These are phyloP conservation scores for Naganishia friedmannii DNA, from an alignment of 768 basidiomycete genomes.

Conservation along the genomic window DNA sequence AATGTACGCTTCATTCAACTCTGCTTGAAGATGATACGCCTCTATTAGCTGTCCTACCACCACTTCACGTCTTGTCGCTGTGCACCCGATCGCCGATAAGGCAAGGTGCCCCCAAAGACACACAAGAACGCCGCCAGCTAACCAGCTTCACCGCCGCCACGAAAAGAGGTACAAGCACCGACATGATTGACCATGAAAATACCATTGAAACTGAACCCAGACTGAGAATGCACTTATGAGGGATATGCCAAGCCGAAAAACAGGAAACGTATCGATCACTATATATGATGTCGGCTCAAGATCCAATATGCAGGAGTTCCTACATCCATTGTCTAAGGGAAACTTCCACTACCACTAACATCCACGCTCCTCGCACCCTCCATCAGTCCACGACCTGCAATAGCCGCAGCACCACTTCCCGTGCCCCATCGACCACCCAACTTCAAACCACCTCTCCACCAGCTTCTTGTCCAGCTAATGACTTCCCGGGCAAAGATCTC, in stretches of 20 bases:
- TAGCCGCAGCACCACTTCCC: slow-evolving; percentile 20
- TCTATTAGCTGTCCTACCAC: background rate
- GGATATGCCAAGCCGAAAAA: no score
- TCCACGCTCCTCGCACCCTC: slow-evolving; percentile 40
- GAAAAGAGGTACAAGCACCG: no score
- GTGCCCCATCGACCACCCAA: slow-evolving; percentile 18
- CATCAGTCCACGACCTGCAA: slow-evolving; percentile 27
- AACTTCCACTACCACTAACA: slow-evolving; percentile 47
- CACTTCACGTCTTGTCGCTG: no score
- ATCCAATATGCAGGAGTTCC: background rate
- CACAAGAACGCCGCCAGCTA: no score
- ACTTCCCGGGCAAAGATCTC: slow-evolving; percentile 51
- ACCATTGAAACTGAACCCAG: no score
- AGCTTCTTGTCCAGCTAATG: slow-evolving; percentile 37
- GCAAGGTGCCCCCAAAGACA: no score
- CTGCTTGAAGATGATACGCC: background rate
- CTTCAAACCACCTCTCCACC: slow-evolving; percentile 39
- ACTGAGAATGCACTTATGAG: no score
- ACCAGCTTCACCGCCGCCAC: no score
- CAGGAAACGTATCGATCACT: background rate
- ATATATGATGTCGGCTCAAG: background rate
- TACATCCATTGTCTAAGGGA: slow-evolving; percentile 26
- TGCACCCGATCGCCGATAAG: background rate
- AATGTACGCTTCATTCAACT: background rate
- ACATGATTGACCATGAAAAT: no score